These are phyloP conservation scores for Pseudogymnoascus verrucosus DNA, from an alignment of 2,329 filamentous ascomycete species.

Conservation along the genomic window DNA sequence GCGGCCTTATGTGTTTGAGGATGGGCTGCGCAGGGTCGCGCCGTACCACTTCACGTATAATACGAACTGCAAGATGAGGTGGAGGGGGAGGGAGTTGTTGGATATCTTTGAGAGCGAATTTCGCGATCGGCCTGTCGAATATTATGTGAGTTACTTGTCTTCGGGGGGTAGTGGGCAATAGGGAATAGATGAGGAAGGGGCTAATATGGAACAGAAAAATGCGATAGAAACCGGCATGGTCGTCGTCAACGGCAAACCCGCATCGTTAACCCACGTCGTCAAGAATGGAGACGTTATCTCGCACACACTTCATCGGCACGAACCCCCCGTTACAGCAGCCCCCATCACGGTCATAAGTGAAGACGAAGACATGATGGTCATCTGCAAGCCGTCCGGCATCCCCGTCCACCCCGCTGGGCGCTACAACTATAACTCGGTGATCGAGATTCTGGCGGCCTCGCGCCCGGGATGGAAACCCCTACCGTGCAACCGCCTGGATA, in stretches of 20 bases:
- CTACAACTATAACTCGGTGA: conserved; percentile 90
- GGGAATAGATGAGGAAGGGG: not conserved
- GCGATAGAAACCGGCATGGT: conserved; percentile 77
- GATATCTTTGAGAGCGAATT: conserved; percentile 92
- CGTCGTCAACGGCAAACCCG: conserved; percentile 66
- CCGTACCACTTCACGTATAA: conserved; percentile 95
- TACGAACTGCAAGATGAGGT: conserved; percentile 88
- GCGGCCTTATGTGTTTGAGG: conserved; percentile 73
- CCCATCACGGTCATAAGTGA: conserved; percentile 81
- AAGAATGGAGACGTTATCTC: conserved; percentile 87
- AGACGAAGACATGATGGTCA: conserved; percentile 87
- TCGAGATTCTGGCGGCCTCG: conserved; percentile 87
- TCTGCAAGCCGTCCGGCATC: conserved; percentile 92
- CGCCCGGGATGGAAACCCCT: conserved; percentile 48
- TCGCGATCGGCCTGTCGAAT: conserved; percentile 74
- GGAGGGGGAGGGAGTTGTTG: conserved; percentile 72
- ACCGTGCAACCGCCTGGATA: conserved; percentile 87
- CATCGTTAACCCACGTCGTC: conserved; percentile 58
- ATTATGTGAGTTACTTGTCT: conserved; percentile 57
- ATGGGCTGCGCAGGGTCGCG: conserved; percentile 70
- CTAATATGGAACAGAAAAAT: conserved; percentile 42
- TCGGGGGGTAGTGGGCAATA: not conserved
- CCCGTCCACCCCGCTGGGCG: conserved; percentile 92
- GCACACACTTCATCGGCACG: conserved; percentile 90
- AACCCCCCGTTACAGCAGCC: conserved; percentile 80